Evolutionary conservation across 345 rosid genomes (phyloP).

Genomic region (Laguncularia racemosa): DNA sequence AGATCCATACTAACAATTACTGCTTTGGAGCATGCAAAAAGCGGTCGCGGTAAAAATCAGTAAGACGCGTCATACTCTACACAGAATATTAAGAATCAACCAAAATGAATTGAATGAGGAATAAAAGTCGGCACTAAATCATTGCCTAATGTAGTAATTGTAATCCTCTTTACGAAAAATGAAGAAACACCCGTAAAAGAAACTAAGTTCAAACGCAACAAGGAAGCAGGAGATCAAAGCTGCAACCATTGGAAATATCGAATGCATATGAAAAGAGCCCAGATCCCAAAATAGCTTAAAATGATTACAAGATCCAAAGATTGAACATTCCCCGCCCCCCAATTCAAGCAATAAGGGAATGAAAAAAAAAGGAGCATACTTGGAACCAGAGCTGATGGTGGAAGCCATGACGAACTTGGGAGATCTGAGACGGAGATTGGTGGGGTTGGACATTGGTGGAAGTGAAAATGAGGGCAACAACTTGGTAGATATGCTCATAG

Average conservation of each 20-base stretch:
- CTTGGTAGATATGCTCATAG: too few species aligned
- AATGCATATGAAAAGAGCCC: constrained; percentile 8
- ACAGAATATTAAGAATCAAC: too few species aligned
- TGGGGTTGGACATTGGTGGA: constrained; percentile 34
- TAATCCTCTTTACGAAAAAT: too few species aligned
- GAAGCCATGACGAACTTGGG: constrained; percentile 72
- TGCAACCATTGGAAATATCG: not conserved
- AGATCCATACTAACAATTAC: too few species aligned
- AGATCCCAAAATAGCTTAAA: constrained; percentile 20
- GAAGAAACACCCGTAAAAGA: not conserved
- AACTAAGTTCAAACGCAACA: not conserved
- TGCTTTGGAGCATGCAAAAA: too few species aligned
- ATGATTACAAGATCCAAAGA: constrained; percentile 4
- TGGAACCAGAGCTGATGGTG: constrained; percentile 53
- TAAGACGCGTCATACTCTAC: too few species aligned
- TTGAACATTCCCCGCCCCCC: not conserved
- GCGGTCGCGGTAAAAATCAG: too few species aligned
- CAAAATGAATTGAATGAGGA: too few species aligned
- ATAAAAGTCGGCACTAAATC: too few species aligned
- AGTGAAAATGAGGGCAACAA: constrained; percentile 40
- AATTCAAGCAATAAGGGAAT: not conserved
- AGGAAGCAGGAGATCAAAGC: not conserved
- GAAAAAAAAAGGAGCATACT: constrained; percentile 25
- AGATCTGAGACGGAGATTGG: constrained; percentile 45
- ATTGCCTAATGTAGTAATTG: too few species aligned